Conservation (phyloP, 2,329 filamentous ascomycete species). For the Cordyceps cateniannulata region DNA sequence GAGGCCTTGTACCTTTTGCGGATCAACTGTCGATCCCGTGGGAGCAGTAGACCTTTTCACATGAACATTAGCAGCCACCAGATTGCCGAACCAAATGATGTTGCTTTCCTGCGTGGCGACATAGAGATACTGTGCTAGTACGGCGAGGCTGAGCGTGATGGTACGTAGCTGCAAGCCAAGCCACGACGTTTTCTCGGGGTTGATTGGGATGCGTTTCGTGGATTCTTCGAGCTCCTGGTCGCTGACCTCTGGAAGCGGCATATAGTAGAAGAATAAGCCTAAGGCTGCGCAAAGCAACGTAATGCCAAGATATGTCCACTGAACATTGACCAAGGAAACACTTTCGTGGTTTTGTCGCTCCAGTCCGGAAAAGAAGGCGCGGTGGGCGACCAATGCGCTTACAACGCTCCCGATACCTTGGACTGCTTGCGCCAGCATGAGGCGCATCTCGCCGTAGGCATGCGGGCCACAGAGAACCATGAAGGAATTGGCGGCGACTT, state of each 20-base stretch:
- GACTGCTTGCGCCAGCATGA: constrained; percentile 69
- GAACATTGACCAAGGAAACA: constrained; percentile 61
- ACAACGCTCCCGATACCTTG: constrained; percentile 71
- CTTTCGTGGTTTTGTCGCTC: constrained; percentile 30
- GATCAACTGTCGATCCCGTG: constrained; percentile 14
- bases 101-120: constrained; percentile 65
- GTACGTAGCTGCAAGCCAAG: constrained; percentile 47
- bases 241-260: constrained; percentile 56
- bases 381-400: constrained; percentile 64
- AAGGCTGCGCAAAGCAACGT: constrained; percentile 67
- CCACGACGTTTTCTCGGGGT: constrained; percentile 41
- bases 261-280: constrained; percentile 62
- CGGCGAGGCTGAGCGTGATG: constrained; percentile 59
- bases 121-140: constrained; percentile 73
- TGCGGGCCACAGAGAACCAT: constrained; percentile 65
- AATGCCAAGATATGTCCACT: constrained; percentile 81
- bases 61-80: constrained; percentile 36
- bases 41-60: constrained; percentile 24
- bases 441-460: constrained; percentile 65
- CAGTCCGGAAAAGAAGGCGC: constrained; percentile 64
- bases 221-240: constrained; percentile 48
- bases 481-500: constrained; percentile 76
- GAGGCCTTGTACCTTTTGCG: constrained; percentile 37
- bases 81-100: constrained; percentile 52
- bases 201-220: constrained; percentile 41